Evolutionary conservation across 306 rosid species (phyloP).

Genomic region (Dalbergia oliveri): DNA sequence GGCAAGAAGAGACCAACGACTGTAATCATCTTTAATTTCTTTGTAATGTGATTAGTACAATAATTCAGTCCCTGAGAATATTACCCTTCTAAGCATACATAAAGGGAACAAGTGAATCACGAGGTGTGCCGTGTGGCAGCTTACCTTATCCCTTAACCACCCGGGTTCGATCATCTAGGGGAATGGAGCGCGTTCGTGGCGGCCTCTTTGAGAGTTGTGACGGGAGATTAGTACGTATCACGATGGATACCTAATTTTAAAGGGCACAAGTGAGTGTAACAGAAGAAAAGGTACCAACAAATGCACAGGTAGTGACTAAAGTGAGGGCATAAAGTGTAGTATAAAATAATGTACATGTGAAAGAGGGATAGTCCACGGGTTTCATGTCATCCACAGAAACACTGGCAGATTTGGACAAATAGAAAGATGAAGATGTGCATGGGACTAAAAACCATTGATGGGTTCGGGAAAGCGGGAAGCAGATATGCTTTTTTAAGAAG

Average conservation of each 20-base stretch:
- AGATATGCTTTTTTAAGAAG: slow-evolving; percentile 33
- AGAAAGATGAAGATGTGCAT: slow-evolving; percentile 21
- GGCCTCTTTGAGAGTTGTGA: too few relatives aligned
- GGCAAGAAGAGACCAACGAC: background rate
- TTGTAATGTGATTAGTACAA: slow-evolving; percentile 5
- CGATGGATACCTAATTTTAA: too few relatives aligned
- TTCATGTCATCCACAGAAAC: slow-evolving; percentile 44
- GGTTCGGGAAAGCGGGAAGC: slow-evolving; percentile 5
- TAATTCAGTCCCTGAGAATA: background rate
- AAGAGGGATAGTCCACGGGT: slow-evolving; percentile 39
- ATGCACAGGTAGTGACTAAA: background rate
- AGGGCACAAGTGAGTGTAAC: slow-evolving; percentile 1
- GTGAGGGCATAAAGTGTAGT: slow-evolving; percentile 31
- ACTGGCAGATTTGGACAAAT: slow-evolving; percentile 36
- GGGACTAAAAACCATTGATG: slow-evolving; percentile 7
- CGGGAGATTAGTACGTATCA: too few relatives aligned
- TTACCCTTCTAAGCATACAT: background rate
- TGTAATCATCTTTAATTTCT: background rate
- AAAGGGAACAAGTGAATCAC: too few relatives aligned
- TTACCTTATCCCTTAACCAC: too few relatives aligned
- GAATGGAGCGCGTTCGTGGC: too few relatives aligned
- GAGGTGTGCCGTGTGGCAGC: too few relatives aligned
- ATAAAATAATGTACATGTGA: slow-evolving; percentile 41
- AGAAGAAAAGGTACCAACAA: slow-evolving; percentile 8
- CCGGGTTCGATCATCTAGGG: too few relatives aligned